Conservation (phyloP, 1,284 basidiomycete genomes). For the Polyporus tsugae region DNA sequence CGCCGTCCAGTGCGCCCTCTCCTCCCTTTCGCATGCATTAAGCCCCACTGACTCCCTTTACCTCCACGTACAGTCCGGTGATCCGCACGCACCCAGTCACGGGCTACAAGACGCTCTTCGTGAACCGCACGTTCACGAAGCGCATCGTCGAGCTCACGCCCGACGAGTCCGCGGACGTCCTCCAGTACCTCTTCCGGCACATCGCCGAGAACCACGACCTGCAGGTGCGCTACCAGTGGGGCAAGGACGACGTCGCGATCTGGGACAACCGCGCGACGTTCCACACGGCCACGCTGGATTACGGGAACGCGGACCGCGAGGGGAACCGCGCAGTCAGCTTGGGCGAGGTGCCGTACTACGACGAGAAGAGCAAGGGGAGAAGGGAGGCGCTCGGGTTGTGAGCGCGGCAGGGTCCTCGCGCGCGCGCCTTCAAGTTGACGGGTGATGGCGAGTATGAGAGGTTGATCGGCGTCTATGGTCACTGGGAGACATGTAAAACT, state of each 20-base stretch:
- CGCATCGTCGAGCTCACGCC: slow-evolving; percentile 66
- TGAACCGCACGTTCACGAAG: slow-evolving; percentile 72
- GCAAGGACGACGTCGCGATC: slow-evolving; percentile 58
- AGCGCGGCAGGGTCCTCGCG: not conserved
- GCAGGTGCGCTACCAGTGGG: slow-evolving; percentile 62
- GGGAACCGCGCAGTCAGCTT: slow-evolving; percentile 70
- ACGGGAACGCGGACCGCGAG: slow-evolving; percentile 46
- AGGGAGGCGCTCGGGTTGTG: slow-evolving; percentile 49
- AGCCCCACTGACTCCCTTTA: slow-evolving; percentile 27
- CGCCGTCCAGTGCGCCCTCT: slow-evolving; percentile 58
- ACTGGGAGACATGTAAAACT: too few species aligned
- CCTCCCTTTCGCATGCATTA: not conserved
- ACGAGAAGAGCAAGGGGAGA: slow-evolving; percentile 57
- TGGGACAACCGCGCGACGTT: slow-evolving; percentile 63
- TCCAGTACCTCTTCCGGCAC: slow-evolving; percentile 57
- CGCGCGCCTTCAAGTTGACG: too few species aligned
- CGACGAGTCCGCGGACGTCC: slow-evolving; percentile 63
- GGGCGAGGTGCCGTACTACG: slow-evolving; percentile 70
- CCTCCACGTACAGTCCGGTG: slow-evolving; percentile 45
- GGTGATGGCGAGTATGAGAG: too few species aligned
- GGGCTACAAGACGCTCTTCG: slow-evolving; percentile 72
- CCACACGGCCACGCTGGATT: slow-evolving; percentile 58
- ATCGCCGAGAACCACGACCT: slow-evolving; percentile 69
- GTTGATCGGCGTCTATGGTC: too few species aligned
- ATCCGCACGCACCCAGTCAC: slow-evolving; percentile 68